Base-by-base conservation (phyloP, 2,329 filamentous ascomycete species). In the Beauveria pseudobassiana region DNA sequence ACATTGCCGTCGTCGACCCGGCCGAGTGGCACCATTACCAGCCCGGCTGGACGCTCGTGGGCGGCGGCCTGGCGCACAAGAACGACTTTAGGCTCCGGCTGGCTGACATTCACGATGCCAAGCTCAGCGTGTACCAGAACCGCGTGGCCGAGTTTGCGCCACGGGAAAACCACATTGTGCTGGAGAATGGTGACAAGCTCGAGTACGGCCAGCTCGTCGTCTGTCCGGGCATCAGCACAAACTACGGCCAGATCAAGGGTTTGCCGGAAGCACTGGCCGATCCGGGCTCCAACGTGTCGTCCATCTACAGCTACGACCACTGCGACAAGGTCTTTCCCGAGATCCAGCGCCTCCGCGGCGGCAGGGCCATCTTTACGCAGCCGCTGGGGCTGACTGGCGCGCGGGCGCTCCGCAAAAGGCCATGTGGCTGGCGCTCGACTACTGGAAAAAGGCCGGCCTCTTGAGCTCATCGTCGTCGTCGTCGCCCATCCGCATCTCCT, bases 31-130 rank as follows among this genome's bases (percentile, higher is more conserved):
- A 89, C 69, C 79, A 89, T 73, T 89, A 88, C 69, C 86, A 89
- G 70, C 85, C 86, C 1, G 86, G 86, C 59, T 89, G 86, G 86
- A 89, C 86, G 2, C 76, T 89, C 1, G 86, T 88, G 2, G 86
- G 86, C 50, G 85, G 83, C 46, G 86, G 86, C 3, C 77, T 89
- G 42, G 88, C 88, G 72, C 80, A 76, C 50, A 86, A 85, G 69
- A 75, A 86, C 64, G 79, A 86, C 26, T 72, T 88, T 61, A 78
- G 80, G 53, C 72, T 74, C 60, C 80, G 80, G 1, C 69, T 87
- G 45, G 67, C 74, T 5, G 73, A 73, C 54, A 69, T 88, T 54
- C 71, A 88, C 7, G 80, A 87, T 65, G 70, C 81, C 20, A 85
- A 85, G 67, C 72, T 89, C 64, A 82, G 82, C 67, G 79, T 86